Base-by-base conservation (phyloP, 2,329 filamentous ascomycete species). In the Fusarium coicis region DNA sequence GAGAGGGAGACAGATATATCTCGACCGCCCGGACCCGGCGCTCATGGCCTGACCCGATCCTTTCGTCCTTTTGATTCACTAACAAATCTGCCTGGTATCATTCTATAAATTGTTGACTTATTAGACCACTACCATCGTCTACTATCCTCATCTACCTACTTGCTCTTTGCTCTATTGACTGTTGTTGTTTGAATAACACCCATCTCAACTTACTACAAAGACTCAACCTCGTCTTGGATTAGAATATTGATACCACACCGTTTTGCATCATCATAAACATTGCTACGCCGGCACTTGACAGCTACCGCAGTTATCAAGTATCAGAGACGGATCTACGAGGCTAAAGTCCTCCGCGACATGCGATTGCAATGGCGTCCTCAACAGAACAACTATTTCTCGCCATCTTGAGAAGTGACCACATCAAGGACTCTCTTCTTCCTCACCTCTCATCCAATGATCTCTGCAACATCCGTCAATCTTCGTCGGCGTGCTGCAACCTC, bases 401-500 rank as follows among this genome's bases (percentile, higher is more conserved):
- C 83, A 83, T 90, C 79, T 87, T 89, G 84, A 85, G 87, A 80
- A 83, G 85, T 73, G 84, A 87, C 49, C 75, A 79, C 73, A 83
- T 89, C 82, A 84, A 86, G 61, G 83, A 88, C 78, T 80, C 70
- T 54, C 84, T 90, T 77, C 85, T 90, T 75, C 81, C 84, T 65
- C 75, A 84, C 59, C 82, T 90, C 71, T 79, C 85, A 73, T 86
- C 84, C 58, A 76, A 84, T 67, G 88, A 89, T 76, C 81, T 90
- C 71, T 88, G 88, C 83, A 84, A 87, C 71, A 77, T 95, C 59
- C 90, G 93, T 68, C 86, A 92, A 61, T 87, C 91, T 76, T 93
- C 89, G 77, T 90, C 92, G 76, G 91, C 92, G 75, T 92, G 91
- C 83, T 91, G 90, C 80, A 90, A 91, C 74, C 86, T 93, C 74